A percentile compares a stretch with the other conserved stretches of the same genome.
These are phyloP conservation scores for Cladosporium sp. DNA, from an alignment of 2,329 filamentous ascomycete species.

Conservation along the genomic window DNA sequence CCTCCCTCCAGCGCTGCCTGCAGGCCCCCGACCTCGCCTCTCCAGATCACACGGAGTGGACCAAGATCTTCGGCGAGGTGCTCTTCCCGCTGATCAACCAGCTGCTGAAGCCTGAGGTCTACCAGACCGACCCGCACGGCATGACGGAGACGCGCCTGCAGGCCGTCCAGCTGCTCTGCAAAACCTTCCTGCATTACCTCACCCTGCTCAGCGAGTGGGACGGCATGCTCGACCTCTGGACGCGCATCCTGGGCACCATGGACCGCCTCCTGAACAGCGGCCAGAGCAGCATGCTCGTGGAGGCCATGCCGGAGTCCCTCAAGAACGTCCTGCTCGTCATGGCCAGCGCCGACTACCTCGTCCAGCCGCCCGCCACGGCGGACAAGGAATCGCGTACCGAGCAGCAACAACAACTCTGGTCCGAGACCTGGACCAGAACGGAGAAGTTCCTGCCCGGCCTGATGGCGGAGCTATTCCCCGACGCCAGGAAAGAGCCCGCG, in stretches of 20 bases:
- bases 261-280: conserved; percentile 94
- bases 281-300: conserved; percentile 72
- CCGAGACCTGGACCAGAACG: conserved; percentile 54
- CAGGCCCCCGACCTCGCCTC: conserved; percentile 78
- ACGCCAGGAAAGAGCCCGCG: conserved; percentile 28
- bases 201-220: conserved; percentile 78
- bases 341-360: conserved; percentile 79
- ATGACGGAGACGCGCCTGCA: conserved; percentile 96
- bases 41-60: conserved; percentile 79
- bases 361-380: conserved; percentile 49
- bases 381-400: conserved; percentile 32
- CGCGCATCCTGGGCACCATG: conserved; percentile 87
- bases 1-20: conserved; percentile 76
- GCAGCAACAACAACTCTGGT: conserved; percentile 51
- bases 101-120: conserved; percentile 89
- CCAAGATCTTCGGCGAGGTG: conserved; percentile 87
- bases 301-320: conserved; percentile 88
- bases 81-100: conserved; percentile 84
- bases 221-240: conserved; percentile 85
- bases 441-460: conserved; percentile 55
- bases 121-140: conserved; percentile 79
- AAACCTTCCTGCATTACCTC: conserved; percentile 91
- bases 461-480: conserved; percentile 54
- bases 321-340: conserved; percentile 97
- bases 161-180: conserved; percentile 83